Evolutionary conservation across 2,329 filamentous ascomycete species (phyloP), one percentile per base, ranked within the genome.

Genomic region (Lanzia echinophila): DNA sequence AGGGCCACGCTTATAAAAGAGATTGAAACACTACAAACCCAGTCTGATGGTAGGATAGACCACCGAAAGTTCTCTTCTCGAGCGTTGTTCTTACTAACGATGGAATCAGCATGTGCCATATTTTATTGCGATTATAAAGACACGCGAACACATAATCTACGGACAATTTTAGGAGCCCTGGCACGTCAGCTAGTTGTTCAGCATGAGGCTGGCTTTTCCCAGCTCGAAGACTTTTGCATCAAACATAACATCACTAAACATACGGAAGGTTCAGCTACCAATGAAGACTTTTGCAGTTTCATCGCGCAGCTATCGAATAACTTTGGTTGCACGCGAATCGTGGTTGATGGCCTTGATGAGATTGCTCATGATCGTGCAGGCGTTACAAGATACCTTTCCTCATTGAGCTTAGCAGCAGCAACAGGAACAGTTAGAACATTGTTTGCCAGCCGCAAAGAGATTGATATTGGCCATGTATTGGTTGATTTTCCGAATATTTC

Each of bases 321-420:
- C 54, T 63, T 55, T 58, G 58, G 36, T 2, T 55, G 34, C 10
- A 56, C 39, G 41, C 61, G 42, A 20, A 60, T 68, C 2, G 20
- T 68, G 22, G 59, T 68, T 1, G 66, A 68, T 56, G 64, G 57
- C 6, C 38, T 68, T 2, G 65, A 68, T 50, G 65, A 68, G 42
- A 61, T 62, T 49, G 53, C 48, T 5, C 28, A 53, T 8, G 42
- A 59, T 38, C 48, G 52, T 3, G 47, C 20, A 6, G 47, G 47
- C 2, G 56, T 62, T 2, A 42, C 52, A 15, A 38, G 17, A 11
- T 32, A 44, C n/a, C 47, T 61, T 5, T 24, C 22, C 48, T 45
- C 22, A 1, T 47, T 61, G 8, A 57, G 56, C 41, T n/a, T n/a
- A n/a, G n/a, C n/a, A n/a, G 13, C 10, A 31, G 22, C 36, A 1